Percentiles rank a stretch among this genome's conserved stretches.
Conservation (phyloP, 179 eudicot species). For the Beta corolliflora region DNA sequence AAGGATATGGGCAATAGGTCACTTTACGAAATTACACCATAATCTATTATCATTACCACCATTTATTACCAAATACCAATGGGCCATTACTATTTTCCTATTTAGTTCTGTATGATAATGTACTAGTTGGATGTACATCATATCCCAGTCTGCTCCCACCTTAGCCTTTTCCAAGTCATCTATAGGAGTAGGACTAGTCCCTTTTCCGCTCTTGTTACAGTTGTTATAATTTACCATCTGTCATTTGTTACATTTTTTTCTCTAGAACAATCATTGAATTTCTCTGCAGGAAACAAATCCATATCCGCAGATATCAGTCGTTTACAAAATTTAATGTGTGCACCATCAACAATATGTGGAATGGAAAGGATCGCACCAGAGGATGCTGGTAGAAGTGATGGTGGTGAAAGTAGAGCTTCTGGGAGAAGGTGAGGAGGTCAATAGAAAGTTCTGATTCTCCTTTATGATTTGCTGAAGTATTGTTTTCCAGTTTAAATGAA, state of each 20-base stretch:
- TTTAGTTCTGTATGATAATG: neutral
- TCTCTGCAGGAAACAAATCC: constrained; percentile 30
- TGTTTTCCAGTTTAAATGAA: neutral
- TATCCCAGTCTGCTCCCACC: neutral
- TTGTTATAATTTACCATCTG: neutral
- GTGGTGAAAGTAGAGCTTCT: constrained; percentile 15
- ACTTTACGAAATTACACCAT: too few species aligned
- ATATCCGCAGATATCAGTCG: constrained; percentile 31
- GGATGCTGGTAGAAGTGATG: constrained; percentile 20
- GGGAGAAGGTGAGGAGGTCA: constrained; percentile 29
- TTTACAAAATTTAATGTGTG: constrained; percentile 27
- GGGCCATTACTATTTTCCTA: neutral
- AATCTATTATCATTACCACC: too few species aligned
- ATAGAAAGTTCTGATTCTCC: constrained; percentile 5
- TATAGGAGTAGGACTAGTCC: neutral
- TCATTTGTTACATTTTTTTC: neutral
- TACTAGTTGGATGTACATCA: neutral
- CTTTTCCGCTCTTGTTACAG: neutral
- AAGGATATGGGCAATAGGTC: too few species aligned
- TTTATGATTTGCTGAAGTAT: constrained; percentile 1
- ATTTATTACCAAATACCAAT: too few species aligned
- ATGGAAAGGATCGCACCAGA: constrained; percentile 12
- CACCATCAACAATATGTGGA: constrained; percentile 22
- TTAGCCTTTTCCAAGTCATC: neutral
- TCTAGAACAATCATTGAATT: neutral